Conservation (phyloP, 2,329 filamentous ascomycete genomes). For the Trichoderma harzianum region DNA sequence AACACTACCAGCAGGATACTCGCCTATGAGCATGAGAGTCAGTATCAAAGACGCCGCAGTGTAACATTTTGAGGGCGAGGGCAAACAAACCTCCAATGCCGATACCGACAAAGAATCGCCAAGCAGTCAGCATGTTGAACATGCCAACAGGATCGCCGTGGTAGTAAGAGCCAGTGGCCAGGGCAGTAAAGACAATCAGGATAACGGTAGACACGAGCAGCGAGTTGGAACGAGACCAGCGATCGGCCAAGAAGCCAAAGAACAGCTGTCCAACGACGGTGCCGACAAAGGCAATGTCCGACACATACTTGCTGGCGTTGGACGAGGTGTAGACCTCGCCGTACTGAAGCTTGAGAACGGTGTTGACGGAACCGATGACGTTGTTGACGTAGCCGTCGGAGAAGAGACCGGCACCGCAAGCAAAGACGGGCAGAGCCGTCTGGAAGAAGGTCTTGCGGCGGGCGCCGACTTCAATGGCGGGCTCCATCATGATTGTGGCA, state of each 20-base stretch:
- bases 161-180: constrained; percentile 74
- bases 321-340: constrained; percentile 65
- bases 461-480: constrained; percentile 14
- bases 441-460: constrained; percentile 24
- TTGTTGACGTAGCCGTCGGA: constrained; percentile 91
- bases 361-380: constrained; percentile 85
- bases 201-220: constrained; percentile 79
- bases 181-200: constrained; percentile 77
- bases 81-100: constrained; percentile 65
- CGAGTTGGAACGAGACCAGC: constrained; percentile 80
- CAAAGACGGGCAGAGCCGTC: constrained; percentile 64
- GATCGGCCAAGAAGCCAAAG: constrained; percentile 79
- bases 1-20: constrained; percentile 81
- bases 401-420: constrained; percentile 86
- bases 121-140: constrained; percentile 73
- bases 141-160: constrained; percentile 66
- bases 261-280: constrained; percentile 78
- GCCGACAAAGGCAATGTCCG: constrained; percentile 80
- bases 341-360: constrained; percentile 69
- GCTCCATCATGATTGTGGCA: background rate
- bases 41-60: background rate
- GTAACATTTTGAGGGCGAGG: too few relatives aligned
- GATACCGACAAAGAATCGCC: constrained; percentile 76
- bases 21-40: constrained; percentile 38
- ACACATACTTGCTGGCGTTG: constrained; percentile 68